These are phyloP conservation scores for Penicillium italicum DNA, from an alignment of 2,329 filamentous ascomycete species.

Conservation along the genomic window DNA sequence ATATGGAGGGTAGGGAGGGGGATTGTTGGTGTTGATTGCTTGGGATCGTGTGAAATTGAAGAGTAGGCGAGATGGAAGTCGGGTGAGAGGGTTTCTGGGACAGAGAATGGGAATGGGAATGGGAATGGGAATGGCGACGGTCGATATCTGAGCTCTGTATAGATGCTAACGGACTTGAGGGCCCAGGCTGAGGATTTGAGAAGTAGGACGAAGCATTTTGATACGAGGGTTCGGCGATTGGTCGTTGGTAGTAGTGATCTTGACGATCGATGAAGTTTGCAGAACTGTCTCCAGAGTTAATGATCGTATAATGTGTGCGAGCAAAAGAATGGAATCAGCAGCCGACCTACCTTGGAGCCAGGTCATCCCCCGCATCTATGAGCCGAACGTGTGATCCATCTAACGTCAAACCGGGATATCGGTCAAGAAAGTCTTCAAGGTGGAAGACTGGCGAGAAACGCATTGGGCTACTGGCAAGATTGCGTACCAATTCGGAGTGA, in stretches of 20 bases:
- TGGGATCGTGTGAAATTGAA: constrained; percentile 14
- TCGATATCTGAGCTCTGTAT: constrained; percentile 11
- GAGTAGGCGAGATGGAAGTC: constrained; percentile 10
- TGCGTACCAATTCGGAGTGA: constrained; percentile 77
- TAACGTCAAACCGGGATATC: constrained; percentile 69
- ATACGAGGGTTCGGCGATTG: constrained; percentile 15
- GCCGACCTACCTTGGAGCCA: constrained; percentile 13
- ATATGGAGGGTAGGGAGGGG: constrained; percentile 13
- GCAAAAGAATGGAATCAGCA: neutral
- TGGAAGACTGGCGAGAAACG: constrained; percentile 76
- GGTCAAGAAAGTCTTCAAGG: constrained; percentile 81
- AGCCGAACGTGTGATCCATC: constrained; percentile 73
- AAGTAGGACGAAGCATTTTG: constrained; percentile 15
- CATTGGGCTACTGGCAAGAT: constrained; percentile 64
- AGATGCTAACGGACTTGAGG: constrained; percentile 4
- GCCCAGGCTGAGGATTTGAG: constrained; percentile 8
- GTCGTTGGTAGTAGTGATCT: constrained; percentile 19
- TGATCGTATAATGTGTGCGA: neutral
- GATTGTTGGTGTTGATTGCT: constrained; percentile 13
- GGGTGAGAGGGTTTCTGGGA: constrained; percentile 2
- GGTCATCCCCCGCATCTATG: constrained; percentile 61
- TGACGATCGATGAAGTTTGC: constrained; percentile 17
- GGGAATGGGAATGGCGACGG: constrained; percentile 11
- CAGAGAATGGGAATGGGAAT: neutral
- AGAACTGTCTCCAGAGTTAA: constrained; percentile 1